phyloP scores from a whole-genome alignment of 768 basidiomycete species.

The Favolaschia claudopus region DNA sequence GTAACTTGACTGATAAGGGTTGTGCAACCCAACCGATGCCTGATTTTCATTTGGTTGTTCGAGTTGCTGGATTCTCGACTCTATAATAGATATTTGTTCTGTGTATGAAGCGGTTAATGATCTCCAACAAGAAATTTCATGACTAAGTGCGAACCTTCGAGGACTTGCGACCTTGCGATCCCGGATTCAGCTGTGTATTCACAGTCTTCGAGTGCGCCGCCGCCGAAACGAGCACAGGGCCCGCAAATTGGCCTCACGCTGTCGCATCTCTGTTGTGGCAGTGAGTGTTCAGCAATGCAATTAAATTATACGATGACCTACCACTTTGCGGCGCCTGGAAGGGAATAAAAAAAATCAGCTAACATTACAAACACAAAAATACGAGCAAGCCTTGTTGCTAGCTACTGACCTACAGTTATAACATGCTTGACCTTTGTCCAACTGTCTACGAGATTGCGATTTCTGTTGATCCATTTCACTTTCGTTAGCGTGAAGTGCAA shows the following conservation, averaged over 20 bases:
- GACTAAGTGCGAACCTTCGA: slow-evolving; percentile 1
- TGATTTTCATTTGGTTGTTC: background rate
- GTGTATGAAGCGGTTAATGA: background rate
- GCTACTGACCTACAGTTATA: slow-evolving; percentile 16
- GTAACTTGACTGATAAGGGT: slow-evolving; percentile 3
- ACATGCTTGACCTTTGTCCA: slow-evolving; percentile 18
- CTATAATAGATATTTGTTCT: slow-evolving; percentile 20
- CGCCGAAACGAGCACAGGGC: background rate
- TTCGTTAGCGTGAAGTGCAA: too few relatives aligned
- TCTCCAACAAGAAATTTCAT: too few relatives aligned
- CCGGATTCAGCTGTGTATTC: slow-evolving; percentile 17
- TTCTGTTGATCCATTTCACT: background rate
- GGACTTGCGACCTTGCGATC: slow-evolving; percentile 4
- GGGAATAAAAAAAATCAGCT: too few relatives aligned
- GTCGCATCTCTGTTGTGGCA: slow-evolving; percentile 17
- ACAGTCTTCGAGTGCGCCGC: slow-evolving; percentile 14
- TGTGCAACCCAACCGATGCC: slow-evolving; percentile 8
- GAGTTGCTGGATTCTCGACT: slow-evolving; percentile 14
- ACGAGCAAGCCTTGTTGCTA: background rate
- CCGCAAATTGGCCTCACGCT: slow-evolving; percentile 12
- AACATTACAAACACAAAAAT: background rate
- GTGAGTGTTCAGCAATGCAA: background rate
- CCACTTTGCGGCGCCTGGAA: slow-evolving; percentile 19
- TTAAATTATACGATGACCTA: background rate
- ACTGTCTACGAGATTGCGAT: slow-evolving; percentile 1